Evolutionary conservation across 1,284 basidiomycete genomes (phyloP).

Genomic region (Pseudozyma tsukubaensis): DNA sequence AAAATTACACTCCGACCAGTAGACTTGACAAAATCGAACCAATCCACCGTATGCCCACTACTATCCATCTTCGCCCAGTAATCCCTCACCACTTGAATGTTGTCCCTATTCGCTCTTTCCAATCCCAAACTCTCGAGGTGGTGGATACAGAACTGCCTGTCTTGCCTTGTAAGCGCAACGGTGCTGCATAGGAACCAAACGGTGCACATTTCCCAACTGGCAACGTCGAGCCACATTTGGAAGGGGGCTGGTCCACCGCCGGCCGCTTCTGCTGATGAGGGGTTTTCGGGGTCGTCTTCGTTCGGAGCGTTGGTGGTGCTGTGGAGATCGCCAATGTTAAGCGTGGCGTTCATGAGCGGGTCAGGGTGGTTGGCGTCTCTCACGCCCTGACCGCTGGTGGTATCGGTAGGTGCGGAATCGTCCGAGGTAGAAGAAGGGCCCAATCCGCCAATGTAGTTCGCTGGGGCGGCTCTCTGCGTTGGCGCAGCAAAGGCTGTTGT

Average conservation of each 20-base stretch:
- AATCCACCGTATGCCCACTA: slow-evolving; percentile 47
- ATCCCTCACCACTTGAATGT: slow-evolving; percentile 44
- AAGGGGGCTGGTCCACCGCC: slow-evolving; percentile 18
- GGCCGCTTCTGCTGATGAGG: not conserved
- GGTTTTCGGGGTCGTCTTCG: not conserved
- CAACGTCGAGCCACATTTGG: slow-evolving; percentile 49
- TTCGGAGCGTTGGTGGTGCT: not conserved
- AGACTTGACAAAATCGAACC: slow-evolving; percentile 47
- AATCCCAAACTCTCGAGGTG: slow-evolving; percentile 48
- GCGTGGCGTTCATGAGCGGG: slow-evolving; percentile 20
- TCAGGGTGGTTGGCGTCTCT: slow-evolving; percentile 30
- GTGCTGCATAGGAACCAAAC: slow-evolving; percentile 55
- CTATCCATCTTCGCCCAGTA: slow-evolving; percentile 48
- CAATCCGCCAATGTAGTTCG: slow-evolving; percentile 42
- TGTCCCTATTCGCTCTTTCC: slow-evolving; percentile 51
- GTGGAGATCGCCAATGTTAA: slow-evolving; percentile 1
- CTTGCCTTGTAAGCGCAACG: slow-evolving; percentile 35
- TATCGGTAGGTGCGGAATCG: too few species aligned
- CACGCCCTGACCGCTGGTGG: too few species aligned
- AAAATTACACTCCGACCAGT: slow-evolving; percentile 33
- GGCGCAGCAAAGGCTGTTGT: not conserved
- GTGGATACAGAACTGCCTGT: slow-evolving; percentile 42
- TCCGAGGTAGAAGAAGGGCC: not conserved
- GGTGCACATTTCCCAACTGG: slow-evolving; percentile 56
- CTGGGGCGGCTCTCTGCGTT: slow-evolving; percentile 7